Percentiles rank a stretch among this genome's conserved stretches.
phyloP scores from a whole-genome alignment of 352 stramenopile species.

The Detonula confervacea region DNA sequence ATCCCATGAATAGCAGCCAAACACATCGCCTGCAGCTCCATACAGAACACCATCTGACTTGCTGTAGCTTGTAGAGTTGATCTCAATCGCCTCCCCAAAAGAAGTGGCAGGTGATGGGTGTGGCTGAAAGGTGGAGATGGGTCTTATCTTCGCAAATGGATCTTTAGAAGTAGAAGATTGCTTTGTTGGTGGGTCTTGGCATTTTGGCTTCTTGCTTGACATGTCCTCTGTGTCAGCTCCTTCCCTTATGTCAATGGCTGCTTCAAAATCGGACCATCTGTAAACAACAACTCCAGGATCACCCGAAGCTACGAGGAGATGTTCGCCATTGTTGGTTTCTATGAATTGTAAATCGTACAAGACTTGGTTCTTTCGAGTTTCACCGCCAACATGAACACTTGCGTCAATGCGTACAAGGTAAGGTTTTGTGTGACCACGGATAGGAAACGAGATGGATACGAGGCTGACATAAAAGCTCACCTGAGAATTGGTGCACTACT shows the following conservation, averaged over 20 bases:
- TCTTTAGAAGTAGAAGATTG: not conserved
- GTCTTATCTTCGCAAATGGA: not conserved
- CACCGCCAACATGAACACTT: conserved; percentile 7
- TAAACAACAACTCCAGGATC: conserved; percentile 54
- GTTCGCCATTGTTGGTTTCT: conserved; percentile 14
- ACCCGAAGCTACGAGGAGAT: conserved; percentile 45
- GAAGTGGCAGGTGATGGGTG: conserved; percentile 41
- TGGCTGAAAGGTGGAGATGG: conserved; percentile 41
- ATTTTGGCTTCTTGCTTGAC: conserved; percentile 1
- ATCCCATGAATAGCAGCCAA: conserved; percentile 75
- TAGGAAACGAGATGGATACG: too few species aligned
- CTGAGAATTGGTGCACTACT: conserved; percentile 34
- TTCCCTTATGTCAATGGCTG: conserved; percentile 47
- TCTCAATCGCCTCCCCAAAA: conserved; percentile 50
- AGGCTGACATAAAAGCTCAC: conserved; percentile 6
- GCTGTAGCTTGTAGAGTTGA: conserved; percentile 54
- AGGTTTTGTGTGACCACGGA: too few species aligned
- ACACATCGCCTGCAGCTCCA: conserved; percentile 58
- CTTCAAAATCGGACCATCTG: conserved; percentile 54
- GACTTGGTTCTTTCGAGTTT: conserved; percentile 13
- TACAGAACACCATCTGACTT: conserved; percentile 42
- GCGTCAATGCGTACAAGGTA: too few species aligned
- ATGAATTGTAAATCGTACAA: conserved; percentile 62
- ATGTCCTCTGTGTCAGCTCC: not conserved
- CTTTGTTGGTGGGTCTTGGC: conserved; percentile 9